Evolutionary conservation across 352 stramenopile genomes (phyloP).

Genomic region (Paralagenidium karlingii): DNA sequence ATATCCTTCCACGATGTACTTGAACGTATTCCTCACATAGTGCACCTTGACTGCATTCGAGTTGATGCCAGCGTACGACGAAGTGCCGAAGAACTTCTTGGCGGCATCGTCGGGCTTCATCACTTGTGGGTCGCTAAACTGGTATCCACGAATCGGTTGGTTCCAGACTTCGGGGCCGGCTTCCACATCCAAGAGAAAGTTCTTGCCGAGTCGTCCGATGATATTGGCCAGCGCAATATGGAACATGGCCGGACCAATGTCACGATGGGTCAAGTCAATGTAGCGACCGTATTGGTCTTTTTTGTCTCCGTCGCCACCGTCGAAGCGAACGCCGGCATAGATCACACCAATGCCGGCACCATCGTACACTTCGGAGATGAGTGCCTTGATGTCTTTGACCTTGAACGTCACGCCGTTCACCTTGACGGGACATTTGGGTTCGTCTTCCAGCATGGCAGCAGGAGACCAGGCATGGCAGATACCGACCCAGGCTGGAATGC

Average conservation of each 20-base stretch:
- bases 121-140: constrained; percentile 16
- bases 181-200: constrained; percentile 27
- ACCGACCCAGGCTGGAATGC: constrained; percentile 28
- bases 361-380: constrained; percentile 27
- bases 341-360: constrained; percentile 12
- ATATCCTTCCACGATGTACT: constrained; percentile 2
- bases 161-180: constrained; percentile 38
- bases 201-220: constrained; percentile 16
- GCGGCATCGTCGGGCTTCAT: constrained; percentile 16
- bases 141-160: constrained; percentile 35
- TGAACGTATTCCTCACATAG: constrained; percentile 33
- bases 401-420: constrained; percentile 34
- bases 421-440: constrained; percentile 26
- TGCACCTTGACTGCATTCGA: constrained; percentile 19
- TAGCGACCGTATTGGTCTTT: constrained; percentile 35
- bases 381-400: constrained; percentile 28
- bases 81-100: constrained; percentile 21
- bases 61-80: constrained; percentile 34
- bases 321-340: constrained; percentile 12
- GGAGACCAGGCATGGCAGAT: constrained; percentile 36
- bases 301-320: constrained; percentile 14
- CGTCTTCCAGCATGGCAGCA: constrained; percentile 20
- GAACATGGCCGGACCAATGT: constrained; percentile 38
- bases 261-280: constrained; percentile 19
- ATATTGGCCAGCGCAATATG: constrained; percentile 34